These are phyloP conservation scores for Magnusiomyces tetraspermus DNA, from an alignment of 1,139 yeast species.

Conservation along the genomic window DNA sequence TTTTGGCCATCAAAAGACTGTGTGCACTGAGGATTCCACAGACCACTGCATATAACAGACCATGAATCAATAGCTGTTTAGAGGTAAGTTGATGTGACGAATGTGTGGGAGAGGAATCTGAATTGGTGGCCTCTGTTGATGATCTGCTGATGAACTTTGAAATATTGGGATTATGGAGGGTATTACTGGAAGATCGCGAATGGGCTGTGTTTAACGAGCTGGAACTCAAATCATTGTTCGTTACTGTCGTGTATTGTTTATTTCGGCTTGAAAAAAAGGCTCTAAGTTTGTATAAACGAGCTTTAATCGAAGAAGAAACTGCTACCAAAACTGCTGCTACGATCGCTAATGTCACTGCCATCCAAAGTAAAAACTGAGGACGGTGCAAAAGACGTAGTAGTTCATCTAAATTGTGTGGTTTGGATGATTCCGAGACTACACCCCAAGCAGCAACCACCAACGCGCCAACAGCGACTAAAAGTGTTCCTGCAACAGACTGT, in stretches of 20 bases:
- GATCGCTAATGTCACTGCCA: slow-evolving; percentile 31
- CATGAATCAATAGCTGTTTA: slow-evolving; percentile 30
- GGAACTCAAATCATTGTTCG: too few species aligned
- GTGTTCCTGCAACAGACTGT: slow-evolving; percentile 54
- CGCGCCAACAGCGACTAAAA: slow-evolving; percentile 65
- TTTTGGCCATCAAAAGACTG: slow-evolving; percentile 74
- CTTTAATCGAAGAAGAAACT: not conserved
- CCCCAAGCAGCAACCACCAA: slow-evolving; percentile 73
- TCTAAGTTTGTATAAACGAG: not conserved
- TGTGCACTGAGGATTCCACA: slow-evolving; percentile 82
- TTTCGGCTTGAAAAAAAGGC: not conserved
- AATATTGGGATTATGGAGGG: too few species aligned
- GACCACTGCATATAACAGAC: slow-evolving; percentile 54
- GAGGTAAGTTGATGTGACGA: not conserved
- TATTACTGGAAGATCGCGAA: too few species aligned
- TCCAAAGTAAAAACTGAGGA: slow-evolving; percentile 40
- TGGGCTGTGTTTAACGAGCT: too few species aligned
- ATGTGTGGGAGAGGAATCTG: not conserved
- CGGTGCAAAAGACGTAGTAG: slow-evolving; percentile 37
- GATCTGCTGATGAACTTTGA: not conserved
- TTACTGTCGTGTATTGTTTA: not conserved
- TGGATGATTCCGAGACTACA: slow-evolving; percentile 41
- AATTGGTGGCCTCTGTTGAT: not conserved
- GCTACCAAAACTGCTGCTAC: slow-evolving; percentile 19
- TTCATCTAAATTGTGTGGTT: slow-evolving; percentile 39